Percentiles rank a stretch among this genome's conserved stretches.
These are phyloP conservation scores for Yamadazyma insecticola DNA, from an alignment of 805 yeast genomes.

Conservation along the genomic window DNA sequence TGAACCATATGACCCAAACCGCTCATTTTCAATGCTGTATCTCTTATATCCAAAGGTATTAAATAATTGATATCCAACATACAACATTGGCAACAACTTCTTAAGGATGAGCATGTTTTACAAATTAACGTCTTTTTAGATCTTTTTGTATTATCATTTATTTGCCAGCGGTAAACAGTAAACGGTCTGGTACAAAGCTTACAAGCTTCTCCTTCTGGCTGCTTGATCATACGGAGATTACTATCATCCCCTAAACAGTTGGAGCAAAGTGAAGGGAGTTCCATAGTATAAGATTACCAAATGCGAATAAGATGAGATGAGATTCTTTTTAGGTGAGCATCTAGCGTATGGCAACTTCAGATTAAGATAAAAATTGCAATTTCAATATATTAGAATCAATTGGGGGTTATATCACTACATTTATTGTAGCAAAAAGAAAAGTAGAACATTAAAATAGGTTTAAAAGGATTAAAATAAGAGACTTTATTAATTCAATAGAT, in stretches of 20 bases:
- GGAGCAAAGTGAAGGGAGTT: constrained; percentile 41
- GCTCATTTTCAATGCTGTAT: constrained; percentile 73
- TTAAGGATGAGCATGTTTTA: constrained; percentile 68
- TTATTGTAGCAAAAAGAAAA: no score
- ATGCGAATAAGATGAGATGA: neutral
- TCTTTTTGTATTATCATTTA: constrained; percentile 34
- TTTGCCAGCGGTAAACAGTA: constrained; percentile 74
- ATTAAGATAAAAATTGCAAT: no score
- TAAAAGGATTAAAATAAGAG: no score
- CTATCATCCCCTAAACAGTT: constrained; percentile 65
- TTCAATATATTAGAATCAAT: no score
- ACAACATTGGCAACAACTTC: constrained; percentile 86
- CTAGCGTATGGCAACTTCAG: no score
- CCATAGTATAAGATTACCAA: neutral
- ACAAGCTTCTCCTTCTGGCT: constrained; percentile 73
- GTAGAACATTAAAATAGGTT: no score
- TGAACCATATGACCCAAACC: constrained; percentile 29
- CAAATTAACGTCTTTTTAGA: constrained; percentile 69
- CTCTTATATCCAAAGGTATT: constrained; percentile 74
- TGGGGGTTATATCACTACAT: no score
- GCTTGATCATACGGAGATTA: constrained; percentile 67
- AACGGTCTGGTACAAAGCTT: constrained; percentile 82
- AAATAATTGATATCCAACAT: constrained; percentile 78
- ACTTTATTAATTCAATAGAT: no score
- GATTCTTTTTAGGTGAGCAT: no score